Evolutionary conservation across 768 basidiomycete genomes (phyloP).

Genomic region (Lactarius indigo): DNA sequence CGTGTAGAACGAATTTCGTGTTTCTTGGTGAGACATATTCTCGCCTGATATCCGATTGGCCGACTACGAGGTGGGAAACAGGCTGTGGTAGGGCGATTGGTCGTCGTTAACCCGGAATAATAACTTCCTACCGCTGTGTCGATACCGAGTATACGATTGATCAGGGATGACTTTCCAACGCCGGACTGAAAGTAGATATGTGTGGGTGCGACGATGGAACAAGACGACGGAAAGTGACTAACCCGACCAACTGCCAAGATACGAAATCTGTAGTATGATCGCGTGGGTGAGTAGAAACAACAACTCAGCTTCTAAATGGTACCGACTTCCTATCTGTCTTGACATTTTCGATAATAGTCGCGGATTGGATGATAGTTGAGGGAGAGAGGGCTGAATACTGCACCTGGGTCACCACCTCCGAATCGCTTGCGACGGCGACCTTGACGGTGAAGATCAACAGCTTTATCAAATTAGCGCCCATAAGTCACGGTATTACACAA

Average conservation of each 20-base stretch:
- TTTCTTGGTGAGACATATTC: neutral
- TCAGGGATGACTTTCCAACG: slow-evolving; percentile 2
- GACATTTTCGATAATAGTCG: neutral
- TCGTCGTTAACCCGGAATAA: neutral
- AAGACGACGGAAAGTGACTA: neutral
- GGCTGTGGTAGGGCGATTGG: neutral
- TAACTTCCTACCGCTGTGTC: neutral
- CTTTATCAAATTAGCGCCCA: no score
- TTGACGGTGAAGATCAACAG: no score
- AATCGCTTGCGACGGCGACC: no score
- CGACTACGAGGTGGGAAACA: neutral
- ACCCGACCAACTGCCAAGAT: neutral
- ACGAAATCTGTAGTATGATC: neutral
- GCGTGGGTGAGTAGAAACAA: neutral
- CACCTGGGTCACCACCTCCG: neutral
- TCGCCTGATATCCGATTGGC: neutral
- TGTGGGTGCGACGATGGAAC: neutral
- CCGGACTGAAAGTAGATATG: neutral
- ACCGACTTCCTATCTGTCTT: neutral
- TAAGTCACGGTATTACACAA: no score
- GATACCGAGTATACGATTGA: slow-evolving; percentile 1
- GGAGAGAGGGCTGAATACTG: neutral
- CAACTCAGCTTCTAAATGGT: neutral
- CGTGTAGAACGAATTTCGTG: neutral
- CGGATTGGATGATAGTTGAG: neutral